A percentile compares a stretch with the other conserved stretches of the same genome.
Evolutionary conservation across 2,329 filamentous ascomycete genomes (phyloP).

Genomic region (Ceratocystis smalleyi): DNA sequence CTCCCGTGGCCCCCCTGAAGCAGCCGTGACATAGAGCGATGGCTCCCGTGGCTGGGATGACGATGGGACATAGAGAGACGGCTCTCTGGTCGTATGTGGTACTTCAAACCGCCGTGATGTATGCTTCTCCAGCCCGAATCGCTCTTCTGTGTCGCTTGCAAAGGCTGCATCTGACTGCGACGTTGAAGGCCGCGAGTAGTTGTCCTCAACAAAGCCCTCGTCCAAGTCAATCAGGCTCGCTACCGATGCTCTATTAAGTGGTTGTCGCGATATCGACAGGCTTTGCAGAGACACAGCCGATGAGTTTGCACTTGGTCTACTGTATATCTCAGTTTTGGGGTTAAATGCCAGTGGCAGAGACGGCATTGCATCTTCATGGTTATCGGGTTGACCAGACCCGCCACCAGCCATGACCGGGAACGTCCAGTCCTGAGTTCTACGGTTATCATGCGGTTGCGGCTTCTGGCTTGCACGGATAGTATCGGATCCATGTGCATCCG

Average conservation of each 20-base stretch:
- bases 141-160: constrained; percentile 16
- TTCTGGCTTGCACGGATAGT: constrained; percentile 11
- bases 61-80: constrained; percentile 13
- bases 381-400: constrained; percentile 11
- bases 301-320: constrained; percentile 9
- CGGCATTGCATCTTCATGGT: constrained; percentile 7
- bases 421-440: constrained; percentile 35
- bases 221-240: constrained; percentile 26
- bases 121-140: constrained; percentile 18
- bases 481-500: constrained; percentile 4
- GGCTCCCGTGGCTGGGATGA: constrained; percentile 8
- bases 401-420: constrained; percentile 23
- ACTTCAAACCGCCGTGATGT: constrained; percentile 12
- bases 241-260: constrained; percentile 24
- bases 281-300: constrained; percentile 4
- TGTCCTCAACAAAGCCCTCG: constrained; percentile 19
- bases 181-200: constrained; percentile 15
- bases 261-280: not conserved
- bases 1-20: constrained; percentile 2
- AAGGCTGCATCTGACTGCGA: constrained; percentile 18
- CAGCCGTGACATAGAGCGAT: constrained; percentile 8
- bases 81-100: constrained; percentile 12
- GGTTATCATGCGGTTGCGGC: constrained; percentile 19
- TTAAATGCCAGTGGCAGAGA: constrained; percentile 2
- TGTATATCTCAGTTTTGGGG: constrained; percentile 14